Evolutionary conservation across 441 rosid genomes (phyloP).

Genomic region (Capsella rubella): DNA sequence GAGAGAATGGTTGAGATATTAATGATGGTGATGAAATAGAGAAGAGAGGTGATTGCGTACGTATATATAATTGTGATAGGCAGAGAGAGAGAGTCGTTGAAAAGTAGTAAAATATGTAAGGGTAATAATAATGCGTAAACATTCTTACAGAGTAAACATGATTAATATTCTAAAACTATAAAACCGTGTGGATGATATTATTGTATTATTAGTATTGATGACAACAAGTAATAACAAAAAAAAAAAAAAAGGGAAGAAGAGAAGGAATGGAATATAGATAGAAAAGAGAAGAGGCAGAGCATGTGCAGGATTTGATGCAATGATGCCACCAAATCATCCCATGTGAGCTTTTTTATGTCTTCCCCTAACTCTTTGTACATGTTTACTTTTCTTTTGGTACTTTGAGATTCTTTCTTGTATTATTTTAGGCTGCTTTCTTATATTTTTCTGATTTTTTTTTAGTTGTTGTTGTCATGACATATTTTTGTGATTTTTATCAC

Average conservation of each 20-base stretch:
- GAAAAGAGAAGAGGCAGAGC: slow-evolving; percentile 35
- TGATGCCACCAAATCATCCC: slow-evolving; percentile 43
- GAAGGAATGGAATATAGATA: slow-evolving; percentile 31
- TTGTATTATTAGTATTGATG: not conserved
- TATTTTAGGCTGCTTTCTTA: slow-evolving; percentile 9
- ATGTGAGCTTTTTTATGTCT: slow-evolving; percentile 37
- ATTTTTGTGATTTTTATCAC: not conserved
- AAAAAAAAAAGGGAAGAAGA: not conserved
- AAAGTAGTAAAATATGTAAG: slow-evolving; percentile 15
- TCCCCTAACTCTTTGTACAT: slow-evolving; percentile 33
- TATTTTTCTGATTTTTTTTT: not conserved
- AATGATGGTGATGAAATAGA: slow-evolving; percentile 22
- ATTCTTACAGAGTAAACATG: not conserved
- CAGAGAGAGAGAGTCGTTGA: slow-evolving; percentile 1
- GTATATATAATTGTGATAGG: slow-evolving; percentile 16
- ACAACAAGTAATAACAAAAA: slow-evolving; percentile 16
- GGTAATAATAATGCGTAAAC: slow-evolving; percentile 3
- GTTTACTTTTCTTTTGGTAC: slow-evolving; percentile 44
- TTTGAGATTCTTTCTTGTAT: slow-evolving; percentile 34
- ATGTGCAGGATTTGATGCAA: slow-evolving; percentile 42
- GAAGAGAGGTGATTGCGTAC: slow-evolving; percentile 30
- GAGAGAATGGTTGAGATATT: slow-evolving; percentile 12
- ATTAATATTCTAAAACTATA: slow-evolving; percentile 17
- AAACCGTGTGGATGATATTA: slow-evolving; percentile 41
- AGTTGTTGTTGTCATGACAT: not conserved